These are phyloP conservation scores for Plantago elongata DNA, from an alignment of 257 asterid species.

Conservation along the genomic window DNA sequence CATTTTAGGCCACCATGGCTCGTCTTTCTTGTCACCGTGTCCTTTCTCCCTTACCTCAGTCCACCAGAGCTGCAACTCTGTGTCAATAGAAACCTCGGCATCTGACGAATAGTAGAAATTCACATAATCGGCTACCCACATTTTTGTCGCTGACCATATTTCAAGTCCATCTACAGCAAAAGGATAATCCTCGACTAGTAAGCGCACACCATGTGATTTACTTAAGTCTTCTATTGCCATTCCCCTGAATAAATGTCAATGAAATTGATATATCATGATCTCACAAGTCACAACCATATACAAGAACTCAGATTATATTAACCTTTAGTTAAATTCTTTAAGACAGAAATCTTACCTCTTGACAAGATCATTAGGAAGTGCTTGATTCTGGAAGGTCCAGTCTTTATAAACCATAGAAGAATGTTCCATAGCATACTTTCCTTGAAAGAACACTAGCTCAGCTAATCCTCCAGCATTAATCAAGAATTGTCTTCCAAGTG, in stretches of 20 bases:
- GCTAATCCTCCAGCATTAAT: conserved; percentile 54
- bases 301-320: no score
- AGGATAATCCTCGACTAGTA: conserved; percentile 45
- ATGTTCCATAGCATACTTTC: conserved; percentile 49
- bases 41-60: conserved; percentile 41
- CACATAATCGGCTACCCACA: conserved; percentile 45
- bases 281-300: background rate
- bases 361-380: conserved; percentile 58
- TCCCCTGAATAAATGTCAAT: conserved; percentile 28
- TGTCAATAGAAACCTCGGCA: conserved; percentile 20
- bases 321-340: background rate
- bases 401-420: conserved; percentile 43
- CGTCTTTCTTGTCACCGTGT: conserved; percentile 40
- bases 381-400: conserved; percentile 56
- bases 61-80: conserved; percentile 48
- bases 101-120: conserved; percentile 34
- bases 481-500: conserved; percentile 48
- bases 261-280: background rate
- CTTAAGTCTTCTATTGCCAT: conserved; percentile 39
- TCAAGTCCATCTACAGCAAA: conserved; percentile 51
- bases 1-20: conserved; percentile 52
- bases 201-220: conserved; percentile 34
- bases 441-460: conserved; percentile 50
- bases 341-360: conserved; percentile 34
- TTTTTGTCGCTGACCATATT: conserved; percentile 41